Evolutionary conservation across 352 stramenopile species (phyloP), one percentile per base, ranked within the genome.

Genomic region (Phytophthora pisi): DNA sequence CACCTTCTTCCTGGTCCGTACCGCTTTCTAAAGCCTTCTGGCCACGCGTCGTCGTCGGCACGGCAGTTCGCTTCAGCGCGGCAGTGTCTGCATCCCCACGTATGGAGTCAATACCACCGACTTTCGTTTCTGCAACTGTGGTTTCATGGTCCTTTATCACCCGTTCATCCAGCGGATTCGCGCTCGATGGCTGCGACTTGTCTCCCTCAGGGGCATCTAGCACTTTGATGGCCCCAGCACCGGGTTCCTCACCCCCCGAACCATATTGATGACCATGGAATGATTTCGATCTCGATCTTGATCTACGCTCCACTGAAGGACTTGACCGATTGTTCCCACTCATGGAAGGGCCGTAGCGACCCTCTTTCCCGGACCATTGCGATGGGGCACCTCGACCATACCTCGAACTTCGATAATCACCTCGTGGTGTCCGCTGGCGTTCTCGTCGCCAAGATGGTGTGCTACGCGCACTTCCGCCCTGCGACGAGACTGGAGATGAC

Each of bases 391-490:
- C n/a, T 59, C 61, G 57, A 16, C 63, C 53, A 34, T 52, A 54
- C 11, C 30, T 68, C 5, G 57, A 57, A 11, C 51, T 57, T 28
- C 50, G 43, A 51, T 34, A 18, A 52, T 72, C 61, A 57, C 4
- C 38, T 34, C 52, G 64, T 24, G 47, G 57, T 18, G 30, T 18
- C 24, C 26, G 26, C 31, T 51, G 36, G 5, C 55, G 67, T 6
- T 75, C 66, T 51, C 56, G 66, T 51, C 54, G 71, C 63, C 62
- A 64, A 11, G 43, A 49, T 26, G 67, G 55, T 10, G 58, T 66
- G 16, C 51, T 70, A 26, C 55, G 51, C 20, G 62, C 47, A 6
- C 53, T 75, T 13, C 49, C 59, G 53, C 60, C 69, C 26, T 72
- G 57, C 30, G 56, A 70, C 8, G 30, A 66, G 26, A 56, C 16